phyloP scores from a whole-genome alignment of 306 rosid species.

The cucumber (Cucumis sativus) region DNA sequence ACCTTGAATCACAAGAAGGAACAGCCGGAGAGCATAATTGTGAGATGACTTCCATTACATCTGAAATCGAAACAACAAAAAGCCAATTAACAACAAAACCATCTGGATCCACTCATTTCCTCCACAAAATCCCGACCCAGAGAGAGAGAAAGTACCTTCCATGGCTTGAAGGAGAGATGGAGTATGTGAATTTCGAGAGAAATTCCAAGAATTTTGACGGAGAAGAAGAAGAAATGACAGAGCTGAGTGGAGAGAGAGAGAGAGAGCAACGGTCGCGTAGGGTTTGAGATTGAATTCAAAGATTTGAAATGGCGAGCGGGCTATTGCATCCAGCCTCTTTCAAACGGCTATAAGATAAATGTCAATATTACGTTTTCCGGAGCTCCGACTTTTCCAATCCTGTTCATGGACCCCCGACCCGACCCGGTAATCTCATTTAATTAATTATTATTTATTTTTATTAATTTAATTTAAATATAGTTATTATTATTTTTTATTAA shows the following conservation, averaged over 20 bases:
- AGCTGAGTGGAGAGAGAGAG: slow-evolving; percentile 12
- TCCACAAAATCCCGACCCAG: neutral
- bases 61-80: slow-evolving; percentile 22
- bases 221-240: slow-evolving; percentile 9
- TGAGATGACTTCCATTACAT: slow-evolving; percentile 27
- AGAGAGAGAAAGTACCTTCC: slow-evolving; percentile 35
- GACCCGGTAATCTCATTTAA: no score
- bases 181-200: neutral
- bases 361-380: neutral
- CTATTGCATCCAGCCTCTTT: neutral
- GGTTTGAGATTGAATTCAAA: slow-evolving; percentile 13
- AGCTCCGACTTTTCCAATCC: neutral
- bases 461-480: no score
- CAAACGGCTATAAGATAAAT: slow-evolving; percentile 41
- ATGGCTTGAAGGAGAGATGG: slow-evolving; percentile 16
- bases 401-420: neutral
- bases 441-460: no score
- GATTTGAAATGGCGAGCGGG: slow-evolving; percentile 40
- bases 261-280: slow-evolving; percentile 22
- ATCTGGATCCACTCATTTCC: neutral
- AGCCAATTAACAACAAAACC: neutral
- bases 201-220: neutral
- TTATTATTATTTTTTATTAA: no score
- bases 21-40: slow-evolving; percentile 19
- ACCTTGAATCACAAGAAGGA: slow-evolving; percentile 22